Evolutionary conservation across 495 filamentous ascomycete species (phyloP).

Genomic region (Hyaloscypha finlandica): DNA sequence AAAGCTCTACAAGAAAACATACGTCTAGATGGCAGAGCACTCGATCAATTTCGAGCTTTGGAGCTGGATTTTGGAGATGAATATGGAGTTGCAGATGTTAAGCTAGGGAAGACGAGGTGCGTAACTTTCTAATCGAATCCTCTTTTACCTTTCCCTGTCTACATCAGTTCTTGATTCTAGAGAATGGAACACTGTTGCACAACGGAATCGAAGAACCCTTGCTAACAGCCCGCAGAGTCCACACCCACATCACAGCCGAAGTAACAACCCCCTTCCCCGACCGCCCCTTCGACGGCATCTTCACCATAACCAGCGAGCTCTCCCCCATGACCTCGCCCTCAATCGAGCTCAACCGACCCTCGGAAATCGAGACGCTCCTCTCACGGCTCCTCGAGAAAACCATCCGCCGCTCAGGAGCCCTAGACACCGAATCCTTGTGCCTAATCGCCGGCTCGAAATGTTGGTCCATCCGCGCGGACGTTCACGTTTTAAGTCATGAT

Average conservation of each 20-base stretch:
- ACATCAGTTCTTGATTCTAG: background rate
- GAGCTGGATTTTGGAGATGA: slow-evolving; percentile 84
- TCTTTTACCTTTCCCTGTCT: background rate
- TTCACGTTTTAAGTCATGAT: slow-evolving; percentile 87
- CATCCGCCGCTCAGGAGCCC: slow-evolving; percentile 83
- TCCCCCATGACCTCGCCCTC: slow-evolving; percentile 89
- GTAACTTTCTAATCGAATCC: background rate
- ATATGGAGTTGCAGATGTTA: slow-evolving; percentile 87
- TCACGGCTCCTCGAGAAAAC: slow-evolving; percentile 89
- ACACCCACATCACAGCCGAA: slow-evolving; percentile 84
- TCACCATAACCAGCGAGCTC: slow-evolving; percentile 87
- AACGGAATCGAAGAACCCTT: background rate
- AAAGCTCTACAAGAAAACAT: slow-evolving; percentile 74
- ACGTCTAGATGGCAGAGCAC: slow-evolving; percentile 78
- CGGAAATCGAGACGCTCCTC: slow-evolving; percentile 78
- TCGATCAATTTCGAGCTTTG: slow-evolving; percentile 76
- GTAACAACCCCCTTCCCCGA: slow-evolving; percentile 82
- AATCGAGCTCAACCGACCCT: slow-evolving; percentile 83
- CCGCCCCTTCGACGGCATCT: slow-evolving; percentile 91
- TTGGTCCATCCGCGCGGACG: slow-evolving; percentile 85
- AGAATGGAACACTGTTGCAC: background rate
- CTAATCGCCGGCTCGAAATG: slow-evolving; percentile 86
- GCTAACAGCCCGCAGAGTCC: slow-evolving; percentile 55
- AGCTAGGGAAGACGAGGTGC: slow-evolving; percentile 88
- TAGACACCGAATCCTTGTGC: slow-evolving; percentile 94